Percentiles rank a stretch among this genome's conserved stretches.
Evolutionary conservation across 164 flowering plant genomes (phyloP).

Genomic region (Sextonia rubra): DNA sequence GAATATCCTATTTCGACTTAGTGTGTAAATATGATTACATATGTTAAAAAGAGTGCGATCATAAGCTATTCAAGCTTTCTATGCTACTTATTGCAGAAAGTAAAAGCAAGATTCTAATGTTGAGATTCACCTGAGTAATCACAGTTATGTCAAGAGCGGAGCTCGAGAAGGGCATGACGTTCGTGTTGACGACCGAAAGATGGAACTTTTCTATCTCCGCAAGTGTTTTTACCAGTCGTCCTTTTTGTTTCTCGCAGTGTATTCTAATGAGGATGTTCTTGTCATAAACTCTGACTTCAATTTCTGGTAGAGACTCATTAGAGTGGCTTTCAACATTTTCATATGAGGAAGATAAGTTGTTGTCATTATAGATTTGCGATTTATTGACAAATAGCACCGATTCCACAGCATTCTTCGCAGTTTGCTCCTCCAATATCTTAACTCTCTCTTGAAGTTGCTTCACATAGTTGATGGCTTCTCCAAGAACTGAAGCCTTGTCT

Average conservation of each 20-base stretch:
- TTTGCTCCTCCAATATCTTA: slow-evolving; percentile 66
- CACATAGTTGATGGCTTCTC: slow-evolving; percentile 76
- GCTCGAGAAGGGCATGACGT: slow-evolving; percentile 50
- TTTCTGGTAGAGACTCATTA: slow-evolving; percentile 56
- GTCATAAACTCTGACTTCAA: slow-evolving; percentile 70
- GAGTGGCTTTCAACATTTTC: slow-evolving; percentile 22
- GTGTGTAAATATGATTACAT: no score
- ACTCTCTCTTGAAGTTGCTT: slow-evolving; percentile 82
- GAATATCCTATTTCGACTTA: no score
- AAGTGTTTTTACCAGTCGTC: slow-evolving; percentile 45
- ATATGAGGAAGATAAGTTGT: slow-evolving; percentile 30
- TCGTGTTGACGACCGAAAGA: slow-evolving; percentile 49
- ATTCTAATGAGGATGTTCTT: slow-evolving; percentile 62
- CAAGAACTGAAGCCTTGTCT: slow-evolving; percentile 93
- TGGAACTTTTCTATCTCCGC: slow-evolving; percentile 63
- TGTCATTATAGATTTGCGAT: slow-evolving; percentile 38
- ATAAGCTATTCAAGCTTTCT: no score
- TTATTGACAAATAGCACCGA: slow-evolving; percentile 62
- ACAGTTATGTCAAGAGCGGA: slow-evolving; percentile 65
- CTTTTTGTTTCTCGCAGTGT: slow-evolving; percentile 69
- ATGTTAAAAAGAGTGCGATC: no score
- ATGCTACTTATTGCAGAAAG: no score
- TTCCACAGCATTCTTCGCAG: slow-evolving; percentile 47
- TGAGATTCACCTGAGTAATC: slow-evolving; percentile 55
- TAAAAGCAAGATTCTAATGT: neutral